Percentiles rank a stretch among this genome's conserved stretches.
Evolutionary conservation across 495 filamentous ascomycete species (phyloP).

Genomic region (Penicillium longicatenatum): DNA sequence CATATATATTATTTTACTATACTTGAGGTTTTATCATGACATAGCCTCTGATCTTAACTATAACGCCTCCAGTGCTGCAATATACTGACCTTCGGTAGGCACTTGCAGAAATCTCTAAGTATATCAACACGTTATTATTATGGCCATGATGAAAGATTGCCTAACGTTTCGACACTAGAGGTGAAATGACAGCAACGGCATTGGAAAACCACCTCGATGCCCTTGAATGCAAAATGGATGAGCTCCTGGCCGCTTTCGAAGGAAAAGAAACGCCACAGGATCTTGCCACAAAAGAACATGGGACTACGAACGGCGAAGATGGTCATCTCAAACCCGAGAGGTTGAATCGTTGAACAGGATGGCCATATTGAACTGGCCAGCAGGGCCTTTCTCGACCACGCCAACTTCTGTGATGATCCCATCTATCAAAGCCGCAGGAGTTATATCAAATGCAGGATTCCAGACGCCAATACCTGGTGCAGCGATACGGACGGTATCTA

Average conservation of each 20-base stretch:
- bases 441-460: conserved; percentile 97
- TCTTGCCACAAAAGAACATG: background rate
- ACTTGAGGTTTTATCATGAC: too few species aligned
- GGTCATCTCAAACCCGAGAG: conserved; percentile 12
- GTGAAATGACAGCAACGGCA: conserved; percentile 57
- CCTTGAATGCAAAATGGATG: conserved; percentile 60
- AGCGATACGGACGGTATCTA: conserved; percentile 77
- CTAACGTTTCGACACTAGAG: conserved; percentile 35
- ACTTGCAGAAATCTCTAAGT: conserved; percentile 43
- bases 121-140: background rate
- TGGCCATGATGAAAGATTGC: background rate
- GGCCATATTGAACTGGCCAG: conserved; percentile 75
- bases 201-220: conserved; percentile 56
- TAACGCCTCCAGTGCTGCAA: background rate
- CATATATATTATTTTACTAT: too few species aligned
- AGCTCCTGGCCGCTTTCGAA: conserved; percentile 53
- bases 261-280: conserved; percentile 3
- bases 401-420: conserved; percentile 92
- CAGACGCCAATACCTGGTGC: conserved; percentile 81
- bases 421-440: conserved; percentile 83
- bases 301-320: conserved; percentile 14
- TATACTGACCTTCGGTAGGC: conserved; percentile 22
- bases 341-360: conserved; percentile 45
- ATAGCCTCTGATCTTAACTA: too few species aligned
- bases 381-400: conserved; percentile 72